phyloP scores from a whole-genome alignment of 1,139 yeast genomes.

The Suhomyces ambrosiae region DNA sequence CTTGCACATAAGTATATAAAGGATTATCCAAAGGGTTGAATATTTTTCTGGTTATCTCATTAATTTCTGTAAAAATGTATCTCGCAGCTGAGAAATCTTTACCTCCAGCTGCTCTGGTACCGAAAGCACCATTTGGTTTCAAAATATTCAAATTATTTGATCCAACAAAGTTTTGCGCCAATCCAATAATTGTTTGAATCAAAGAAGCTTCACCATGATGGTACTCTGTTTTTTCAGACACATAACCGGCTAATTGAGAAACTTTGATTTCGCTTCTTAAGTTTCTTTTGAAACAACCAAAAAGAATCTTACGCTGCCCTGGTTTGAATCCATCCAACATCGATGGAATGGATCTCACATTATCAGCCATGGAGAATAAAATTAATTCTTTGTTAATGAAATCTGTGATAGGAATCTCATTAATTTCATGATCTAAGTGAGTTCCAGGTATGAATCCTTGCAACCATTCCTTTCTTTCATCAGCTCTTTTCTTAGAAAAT shows the following conservation, averaged over 20 bases:
- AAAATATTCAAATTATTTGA: conserved; percentile 84
- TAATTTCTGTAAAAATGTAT: conserved; percentile 88
- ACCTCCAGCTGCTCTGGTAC: conserved; percentile 97
- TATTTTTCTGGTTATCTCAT: conserved; percentile 70
- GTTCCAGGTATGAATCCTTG: conserved; percentile 90
- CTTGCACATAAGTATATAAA: conserved; percentile 77
- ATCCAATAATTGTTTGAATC: conserved; percentile 84
- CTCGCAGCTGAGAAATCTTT: conserved; percentile 99
- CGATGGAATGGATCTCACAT: conserved; percentile 91
- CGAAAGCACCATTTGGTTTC: conserved; percentile 94
- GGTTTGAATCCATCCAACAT: conserved; percentile 96
- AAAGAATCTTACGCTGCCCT: conserved; percentile 92
- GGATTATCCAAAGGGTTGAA: conserved; percentile 84
- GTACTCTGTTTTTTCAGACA: conserved; percentile 87
- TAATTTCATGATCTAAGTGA: conserved; percentile 78
- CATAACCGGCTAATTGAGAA: conserved; percentile 87
- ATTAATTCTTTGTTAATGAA: conserved; percentile 95
- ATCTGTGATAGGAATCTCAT: conserved; percentile 84
- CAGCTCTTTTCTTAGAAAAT: conserved; percentile 93
- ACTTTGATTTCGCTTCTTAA: conserved; percentile 81
- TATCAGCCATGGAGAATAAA: conserved; percentile 95
- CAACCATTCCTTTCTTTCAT: conserved; percentile 97
- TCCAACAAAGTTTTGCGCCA: conserved; percentile 96
- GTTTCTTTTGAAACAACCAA: conserved; percentile 84
- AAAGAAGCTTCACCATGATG: conserved; percentile 95